A percentile compares a stretch with the other conserved stretches of the same genome.
phyloP scores from a whole-genome alignment of 2,329 filamentous ascomycete species.

The Aspergillus alliaceus region DNA sequence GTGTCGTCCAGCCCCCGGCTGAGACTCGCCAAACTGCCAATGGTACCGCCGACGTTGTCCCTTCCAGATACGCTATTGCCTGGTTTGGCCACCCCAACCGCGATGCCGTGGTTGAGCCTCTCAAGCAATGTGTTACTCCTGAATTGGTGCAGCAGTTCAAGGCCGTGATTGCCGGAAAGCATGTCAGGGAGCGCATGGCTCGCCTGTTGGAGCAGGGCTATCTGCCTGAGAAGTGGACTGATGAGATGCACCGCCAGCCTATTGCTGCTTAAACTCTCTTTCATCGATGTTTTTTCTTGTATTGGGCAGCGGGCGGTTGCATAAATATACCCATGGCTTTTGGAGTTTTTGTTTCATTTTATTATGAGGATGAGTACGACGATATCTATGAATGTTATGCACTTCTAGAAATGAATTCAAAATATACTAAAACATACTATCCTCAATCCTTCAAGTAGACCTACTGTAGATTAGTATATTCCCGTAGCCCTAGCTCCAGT shows the following conservation, averaged over 20 bases:
- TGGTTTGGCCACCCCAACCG: constrained; percentile 10
- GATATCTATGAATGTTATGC: too few species aligned
- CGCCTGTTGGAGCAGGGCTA: constrained; percentile 5
- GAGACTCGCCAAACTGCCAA: neutral
- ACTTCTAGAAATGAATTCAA: too few species aligned
- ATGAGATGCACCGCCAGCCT: constrained; percentile 6
- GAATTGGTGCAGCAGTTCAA: constrained; percentile 3
- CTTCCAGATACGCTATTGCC: constrained; percentile 7
- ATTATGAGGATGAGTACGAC: neutral
- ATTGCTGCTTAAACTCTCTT: neutral
- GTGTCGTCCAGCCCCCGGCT: neutral
- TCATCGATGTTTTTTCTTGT: neutral
- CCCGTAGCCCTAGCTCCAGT: too few species aligned
- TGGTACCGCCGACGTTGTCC: neutral
- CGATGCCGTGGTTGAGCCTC: constrained; percentile 5
- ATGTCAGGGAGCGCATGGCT: constrained; percentile 7
- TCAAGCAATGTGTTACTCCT: constrained; percentile 1
- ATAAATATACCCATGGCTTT: neutral
- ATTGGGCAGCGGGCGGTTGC: neutral
- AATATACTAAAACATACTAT: too few species aligned
- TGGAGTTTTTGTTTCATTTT: neutral
- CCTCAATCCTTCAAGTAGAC: too few species aligned
- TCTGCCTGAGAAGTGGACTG: constrained; percentile 4
- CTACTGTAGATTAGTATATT: too few species aligned
- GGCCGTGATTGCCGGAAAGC: constrained; percentile 2